Evolutionary conservation across 352 stramenopile genomes (phyloP).

Genomic region (Globisporangium camurandrum): DNA sequence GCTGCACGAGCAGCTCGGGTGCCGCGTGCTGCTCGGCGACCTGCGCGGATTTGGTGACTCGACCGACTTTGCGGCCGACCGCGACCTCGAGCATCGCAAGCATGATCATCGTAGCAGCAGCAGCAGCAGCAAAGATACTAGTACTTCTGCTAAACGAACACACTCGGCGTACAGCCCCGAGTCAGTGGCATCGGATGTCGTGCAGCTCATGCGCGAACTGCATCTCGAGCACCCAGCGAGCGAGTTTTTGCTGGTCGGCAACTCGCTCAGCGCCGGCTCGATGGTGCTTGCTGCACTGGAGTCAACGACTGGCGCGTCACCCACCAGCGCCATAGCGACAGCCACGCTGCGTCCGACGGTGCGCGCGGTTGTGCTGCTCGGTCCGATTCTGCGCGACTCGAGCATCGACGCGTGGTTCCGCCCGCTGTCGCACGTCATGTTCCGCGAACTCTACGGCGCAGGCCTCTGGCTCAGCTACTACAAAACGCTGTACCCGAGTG

Average conservation of each 20-base stretch:
- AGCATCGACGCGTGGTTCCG: slow-evolving; percentile 22
- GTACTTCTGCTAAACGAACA: neutral
- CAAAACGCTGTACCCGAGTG: slow-evolving; percentile 22
- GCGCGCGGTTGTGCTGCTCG: slow-evolving; percentile 20
- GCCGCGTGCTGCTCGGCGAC: slow-evolving; percentile 27
- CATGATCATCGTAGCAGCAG: too few species aligned
- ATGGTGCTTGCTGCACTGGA: slow-evolving; percentile 20
- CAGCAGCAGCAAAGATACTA: too few species aligned
- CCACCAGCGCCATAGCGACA: neutral
- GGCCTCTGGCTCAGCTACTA: slow-evolving; percentile 29
- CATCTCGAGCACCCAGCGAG: slow-evolving; percentile 10
- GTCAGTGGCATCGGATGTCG: slow-evolving; percentile 20
- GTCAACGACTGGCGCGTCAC: neutral
- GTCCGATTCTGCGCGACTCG: slow-evolving; percentile 24
- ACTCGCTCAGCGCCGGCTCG: slow-evolving; percentile 28
- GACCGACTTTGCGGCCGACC: slow-evolving; percentile 15
- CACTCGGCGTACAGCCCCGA: slow-evolving; percentile 27
- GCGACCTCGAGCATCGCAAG: too few species aligned
- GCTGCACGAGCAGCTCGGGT: slow-evolving; percentile 23
- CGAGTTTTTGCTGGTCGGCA: slow-evolving; percentile 28
- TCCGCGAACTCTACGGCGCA: slow-evolving; percentile 21
- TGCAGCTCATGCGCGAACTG: slow-evolving; percentile 18
- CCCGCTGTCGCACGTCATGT: slow-evolving; percentile 24
- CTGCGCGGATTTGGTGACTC: slow-evolving; percentile 39
- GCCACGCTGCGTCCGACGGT: slow-evolving; percentile 5